Evolutionary conservation across 306 rosid species (phyloP).

Genomic region (Cucumis sativus): DNA sequence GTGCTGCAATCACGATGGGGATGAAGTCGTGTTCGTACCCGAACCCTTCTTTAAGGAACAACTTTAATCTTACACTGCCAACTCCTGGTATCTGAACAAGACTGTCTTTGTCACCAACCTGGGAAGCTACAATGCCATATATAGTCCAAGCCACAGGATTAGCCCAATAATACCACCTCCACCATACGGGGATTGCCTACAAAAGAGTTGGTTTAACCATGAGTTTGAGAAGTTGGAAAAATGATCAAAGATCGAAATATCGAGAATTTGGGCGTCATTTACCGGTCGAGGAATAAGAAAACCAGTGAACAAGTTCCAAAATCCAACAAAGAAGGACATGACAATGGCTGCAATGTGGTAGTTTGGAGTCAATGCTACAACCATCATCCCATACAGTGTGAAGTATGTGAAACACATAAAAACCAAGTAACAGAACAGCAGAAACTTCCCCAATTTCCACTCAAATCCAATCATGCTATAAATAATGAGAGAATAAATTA

Average conservation of each 20-base stretch:
- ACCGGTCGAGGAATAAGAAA: constrained; percentile 32
- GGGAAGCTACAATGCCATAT: constrained; percentile 29
- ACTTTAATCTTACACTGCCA: constrained; percentile 17
- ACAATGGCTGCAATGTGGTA: constrained; percentile 31
- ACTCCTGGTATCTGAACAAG: constrained; percentile 18
- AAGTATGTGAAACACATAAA: constrained; percentile 32
- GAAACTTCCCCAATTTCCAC: constrained; percentile 15
- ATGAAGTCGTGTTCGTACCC: constrained; percentile 39
- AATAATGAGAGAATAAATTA: constrained; percentile 19
- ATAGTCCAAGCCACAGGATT: constrained; percentile 42
- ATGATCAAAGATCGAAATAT: no score
- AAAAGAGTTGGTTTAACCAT: background rate
- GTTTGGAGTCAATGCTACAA: constrained; percentile 34
- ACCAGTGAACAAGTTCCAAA: constrained; percentile 39
- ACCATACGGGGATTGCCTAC: constrained; percentile 40
- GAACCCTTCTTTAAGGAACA: constrained; percentile 21
- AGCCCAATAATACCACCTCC: constrained; percentile 45
- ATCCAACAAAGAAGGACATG: constrained; percentile 26
- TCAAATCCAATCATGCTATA: constrained; percentile 37
- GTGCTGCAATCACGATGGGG: constrained; percentile 27
- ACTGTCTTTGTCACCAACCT: constrained; percentile 23
- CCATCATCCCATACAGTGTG: constrained; percentile 39
- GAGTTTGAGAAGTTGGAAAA: background rate
- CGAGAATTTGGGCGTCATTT: background rate
- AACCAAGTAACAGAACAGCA: constrained; percentile 25